phyloP scores from a whole-genome alignment of 2,329 filamentous ascomycete genomes.

The Fusarium verticillioides region DNA sequence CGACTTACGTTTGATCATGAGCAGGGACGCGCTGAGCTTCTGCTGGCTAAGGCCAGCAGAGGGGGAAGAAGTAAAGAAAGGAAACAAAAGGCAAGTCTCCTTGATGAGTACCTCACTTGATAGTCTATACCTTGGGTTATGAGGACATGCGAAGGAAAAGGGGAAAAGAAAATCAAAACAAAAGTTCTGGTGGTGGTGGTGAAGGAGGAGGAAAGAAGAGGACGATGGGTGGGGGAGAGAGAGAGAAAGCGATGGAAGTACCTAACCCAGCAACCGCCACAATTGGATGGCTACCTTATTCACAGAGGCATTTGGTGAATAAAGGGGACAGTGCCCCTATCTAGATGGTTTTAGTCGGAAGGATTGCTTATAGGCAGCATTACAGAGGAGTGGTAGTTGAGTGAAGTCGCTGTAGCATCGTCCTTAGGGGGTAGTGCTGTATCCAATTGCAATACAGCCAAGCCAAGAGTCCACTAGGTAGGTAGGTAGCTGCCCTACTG shows the following conservation, averaged over 20 bases:
- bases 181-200: neutral
- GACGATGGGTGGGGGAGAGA: neutral
- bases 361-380: neutral
- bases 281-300: neutral
- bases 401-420: neutral
- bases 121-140: neutral
- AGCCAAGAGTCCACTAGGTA: neutral
- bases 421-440: neutral
- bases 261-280: neutral
- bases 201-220: neutral
- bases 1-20: neutral
- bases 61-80: neutral
- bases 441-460: neutral
- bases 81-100: neutral
- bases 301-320: neutral
- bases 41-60: neutral
- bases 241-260: neutral
- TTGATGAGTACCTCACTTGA: neutral
- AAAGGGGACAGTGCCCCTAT: neutral
- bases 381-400: neutral
- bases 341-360: neutral
- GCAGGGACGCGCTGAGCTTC: neutral
- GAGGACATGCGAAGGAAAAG: neutral
- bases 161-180: neutral
- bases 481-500: neutral